Base-by-base conservation (phyloP, 192 early-diverging fungal genomes). In the Entomortierella lignicola region DNA sequence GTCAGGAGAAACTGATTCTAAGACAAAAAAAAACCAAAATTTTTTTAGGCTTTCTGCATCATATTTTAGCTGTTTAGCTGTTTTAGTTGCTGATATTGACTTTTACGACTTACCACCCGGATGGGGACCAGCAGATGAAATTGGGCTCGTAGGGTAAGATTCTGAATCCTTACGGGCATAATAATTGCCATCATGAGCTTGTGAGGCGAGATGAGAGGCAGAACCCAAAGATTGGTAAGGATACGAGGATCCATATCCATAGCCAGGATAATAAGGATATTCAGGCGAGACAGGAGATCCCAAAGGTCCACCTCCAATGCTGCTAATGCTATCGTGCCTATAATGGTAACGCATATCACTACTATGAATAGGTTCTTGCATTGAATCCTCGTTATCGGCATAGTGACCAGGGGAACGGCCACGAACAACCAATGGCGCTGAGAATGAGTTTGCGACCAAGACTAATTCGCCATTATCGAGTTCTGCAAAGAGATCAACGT, bases 401-500 rank as follows among this genome's bases (percentile, higher is more conserved):
- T 99, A 99, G 59, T 99, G 97, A 17, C 95, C 97, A 27, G 97
- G 97, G 25, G 92, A 92, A 26, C 97, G 92, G 17, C 97, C 97
- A 51, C 96, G 89, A 17, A 99, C 97, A 1, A 98, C 95, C 43
- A 99, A 83, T 13, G 89, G 92, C 21, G 91, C 93, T 17, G 94
- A 97, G 66, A 89, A 85, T 23, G 85, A 85, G 2, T 83, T 84
- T 3, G 95, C 96, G 2, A 96, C 85, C 34, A 89, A 44, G 13
- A 70, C 60, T 54, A 68, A 60, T 13, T 87, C 84, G 44, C 90
- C 91, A 32, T 88, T 86, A 18, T 87, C 89, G 42, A 86, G 86
- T 48, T 91, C 87, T 20, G 89, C 96, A 72, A 87, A 92, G 31
- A 98, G 85, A 68, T 94, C 92, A 0, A 96, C 89, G 26, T 87